These are phyloP conservation scores for button mushroom (Agaricus bisporus) DNA, from an alignment of 768 basidiomycete species.

Conservation along the genomic window DNA sequence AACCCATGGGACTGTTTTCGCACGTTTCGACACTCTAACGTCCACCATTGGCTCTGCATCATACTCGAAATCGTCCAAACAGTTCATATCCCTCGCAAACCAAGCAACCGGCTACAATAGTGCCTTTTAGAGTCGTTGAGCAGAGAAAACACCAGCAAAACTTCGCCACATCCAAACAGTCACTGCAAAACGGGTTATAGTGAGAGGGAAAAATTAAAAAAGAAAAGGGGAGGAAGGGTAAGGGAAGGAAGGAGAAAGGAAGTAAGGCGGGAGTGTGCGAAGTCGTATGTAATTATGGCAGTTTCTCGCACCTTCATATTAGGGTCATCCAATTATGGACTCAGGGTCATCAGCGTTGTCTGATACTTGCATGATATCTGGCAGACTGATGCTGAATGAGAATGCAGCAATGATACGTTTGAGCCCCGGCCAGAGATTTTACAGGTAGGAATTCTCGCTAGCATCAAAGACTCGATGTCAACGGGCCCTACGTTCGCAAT, in stretches of 20 bases:
- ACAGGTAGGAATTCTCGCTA: no score
- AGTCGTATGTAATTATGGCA: slow-evolving; percentile 10
- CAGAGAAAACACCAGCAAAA: background rate
- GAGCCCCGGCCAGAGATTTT: no score
- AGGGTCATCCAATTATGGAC: slow-evolving; percentile 2
- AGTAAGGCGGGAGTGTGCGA: slow-evolving; percentile 8
- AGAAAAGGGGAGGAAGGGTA: background rate
- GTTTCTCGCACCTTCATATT: slow-evolving; percentile 5
- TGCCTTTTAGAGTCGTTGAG: slow-evolving; percentile 1
- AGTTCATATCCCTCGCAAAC: slow-evolving; percentile 7
- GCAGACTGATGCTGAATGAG: background rate
- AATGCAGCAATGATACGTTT: background rate
- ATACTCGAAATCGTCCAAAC: background rate
- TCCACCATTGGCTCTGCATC: background rate
- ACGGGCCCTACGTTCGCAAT: no score
- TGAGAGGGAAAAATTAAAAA: background rate
- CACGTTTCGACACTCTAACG: background rate
- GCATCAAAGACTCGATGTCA: no score
- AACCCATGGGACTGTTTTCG: background rate
- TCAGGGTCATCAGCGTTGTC: background rate
- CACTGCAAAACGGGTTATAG: background rate
- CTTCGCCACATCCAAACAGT: slow-evolving; percentile 8
- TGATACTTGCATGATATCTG: background rate
- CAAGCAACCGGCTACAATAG: background rate
- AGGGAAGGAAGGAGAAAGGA: slow-evolving; percentile 1